Evolutionary conservation across 345 rosid species (phyloP).

Genomic region (Euphorbia pulcherrima): DNA sequence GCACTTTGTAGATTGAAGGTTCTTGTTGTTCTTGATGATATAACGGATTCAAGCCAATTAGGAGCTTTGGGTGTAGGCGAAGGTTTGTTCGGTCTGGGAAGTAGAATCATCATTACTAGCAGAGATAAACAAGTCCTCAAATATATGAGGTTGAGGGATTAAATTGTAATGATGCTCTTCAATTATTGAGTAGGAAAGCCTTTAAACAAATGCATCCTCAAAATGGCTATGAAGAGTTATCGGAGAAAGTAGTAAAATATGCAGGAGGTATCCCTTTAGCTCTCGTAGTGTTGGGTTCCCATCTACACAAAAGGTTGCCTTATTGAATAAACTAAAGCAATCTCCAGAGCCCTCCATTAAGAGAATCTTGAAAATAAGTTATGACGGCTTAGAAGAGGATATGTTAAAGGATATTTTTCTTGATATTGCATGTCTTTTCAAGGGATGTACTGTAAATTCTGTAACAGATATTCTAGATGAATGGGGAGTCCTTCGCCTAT

Average conservation of each 20-base stretch:
- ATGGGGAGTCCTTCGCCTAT: not conserved
- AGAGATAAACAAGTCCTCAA: too few relatives aligned
- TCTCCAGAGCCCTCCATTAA: not conserved
- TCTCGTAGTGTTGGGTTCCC: conserved; percentile 21
- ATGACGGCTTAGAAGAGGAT: not conserved
- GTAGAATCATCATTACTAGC: too few relatives aligned
- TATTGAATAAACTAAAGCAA: conserved; percentile 1
- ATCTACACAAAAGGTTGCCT: conserved; percentile 8
- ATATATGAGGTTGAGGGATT: too few relatives aligned
- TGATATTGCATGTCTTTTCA: conserved; percentile 18
- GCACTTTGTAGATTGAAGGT: too few relatives aligned
- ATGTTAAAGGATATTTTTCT: conserved; percentile 12
- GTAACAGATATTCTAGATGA: not conserved
- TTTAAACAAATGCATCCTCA: conserved; percentile 1
- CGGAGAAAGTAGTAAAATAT: not conserved
- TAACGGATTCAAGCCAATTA: too few relatives aligned
- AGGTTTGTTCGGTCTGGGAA: too few relatives aligned
- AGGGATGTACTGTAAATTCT: not conserved
- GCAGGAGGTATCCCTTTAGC: conserved; percentile 18
- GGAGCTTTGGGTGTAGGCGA: too few relatives aligned
- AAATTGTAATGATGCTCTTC: too few relatives aligned
- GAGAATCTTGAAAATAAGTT: not conserved
- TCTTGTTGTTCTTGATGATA: too few relatives aligned
- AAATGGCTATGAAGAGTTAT: not conserved
- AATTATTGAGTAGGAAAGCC: conserved; percentile 8